Percentiles rank a stretch among this genome's conserved stretches.
phyloP scores from a whole-genome alignment of 257 asterid genomes.

The Scutellaria baicalensis region DNA sequence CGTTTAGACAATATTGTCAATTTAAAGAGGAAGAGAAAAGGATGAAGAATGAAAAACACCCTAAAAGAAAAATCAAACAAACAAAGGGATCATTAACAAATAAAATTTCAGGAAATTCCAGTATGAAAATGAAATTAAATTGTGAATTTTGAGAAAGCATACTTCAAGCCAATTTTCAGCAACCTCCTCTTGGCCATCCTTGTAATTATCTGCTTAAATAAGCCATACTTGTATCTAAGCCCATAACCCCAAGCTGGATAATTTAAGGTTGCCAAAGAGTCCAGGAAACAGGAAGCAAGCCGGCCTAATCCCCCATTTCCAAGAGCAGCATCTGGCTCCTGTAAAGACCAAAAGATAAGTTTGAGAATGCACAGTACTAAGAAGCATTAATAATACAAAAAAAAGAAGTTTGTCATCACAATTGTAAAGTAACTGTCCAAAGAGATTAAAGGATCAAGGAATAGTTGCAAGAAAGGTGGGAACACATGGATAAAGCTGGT shows the following conservation, averaged over 20 bases:
- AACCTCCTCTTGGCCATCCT: conserved; percentile 88
- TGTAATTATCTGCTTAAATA: conserved; percentile 66
- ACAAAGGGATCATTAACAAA: not conserved
- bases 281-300: conserved; percentile 91
- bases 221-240: conserved; percentile 75
- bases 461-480: not conserved
- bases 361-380: not conserved
- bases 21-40: not conserved
- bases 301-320: conserved; percentile 93
- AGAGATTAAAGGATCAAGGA: not conserved
- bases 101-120: not conserved
- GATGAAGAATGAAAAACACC: not conserved
- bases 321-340: conserved; percentile 93
- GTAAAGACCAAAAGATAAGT: conserved; percentile 10
- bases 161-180: conserved; percentile 95
- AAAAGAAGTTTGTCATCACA: not conserved
- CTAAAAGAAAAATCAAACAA: not conserved
- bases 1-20: not conserved
- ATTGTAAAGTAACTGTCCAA: not conserved
- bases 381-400: not conserved
- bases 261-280: conserved; percentile 77
- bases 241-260: conserved; percentile 97
- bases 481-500: not conserved
- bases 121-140: not conserved
- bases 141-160: conserved; percentile 26